A percentile compares a stretch with the other conserved stretches of the same genome.
Evolutionary conservation across 371 early-diverging fungal species (phyloP).

Genomic region (Mortierella sp.): DNA sequence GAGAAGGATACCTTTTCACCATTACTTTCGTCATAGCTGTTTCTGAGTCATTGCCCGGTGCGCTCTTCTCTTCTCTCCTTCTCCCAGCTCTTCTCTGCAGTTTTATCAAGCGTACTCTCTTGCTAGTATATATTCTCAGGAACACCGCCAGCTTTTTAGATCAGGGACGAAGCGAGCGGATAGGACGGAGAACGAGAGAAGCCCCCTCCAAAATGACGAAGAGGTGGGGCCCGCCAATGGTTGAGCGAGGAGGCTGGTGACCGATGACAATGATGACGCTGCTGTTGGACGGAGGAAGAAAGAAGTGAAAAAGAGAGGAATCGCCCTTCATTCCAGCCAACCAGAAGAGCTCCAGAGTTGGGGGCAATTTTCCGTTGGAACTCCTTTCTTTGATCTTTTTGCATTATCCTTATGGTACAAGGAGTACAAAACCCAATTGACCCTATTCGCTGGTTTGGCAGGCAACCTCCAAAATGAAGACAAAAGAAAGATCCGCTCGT

Average conservation of each 20-base stretch:
- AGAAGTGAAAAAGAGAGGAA: background rate
- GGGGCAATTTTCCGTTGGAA: background rate
- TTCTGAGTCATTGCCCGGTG: conserved; percentile 12
- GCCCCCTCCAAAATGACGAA: background rate
- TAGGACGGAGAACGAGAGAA: background rate
- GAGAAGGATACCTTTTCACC: background rate
- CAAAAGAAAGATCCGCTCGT: background rate
- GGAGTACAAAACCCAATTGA: background rate
- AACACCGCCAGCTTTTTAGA: conserved; percentile 7
- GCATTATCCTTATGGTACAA: background rate
- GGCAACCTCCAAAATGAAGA: background rate
- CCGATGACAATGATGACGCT: conserved; percentile 9
- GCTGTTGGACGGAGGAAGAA: background rate
- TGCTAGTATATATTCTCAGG: conserved; percentile 9
- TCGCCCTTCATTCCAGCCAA: no score
- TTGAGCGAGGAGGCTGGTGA: background rate
- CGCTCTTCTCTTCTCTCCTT: background rate
- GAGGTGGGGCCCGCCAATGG: background rate
- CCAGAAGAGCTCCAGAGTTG: background rate
- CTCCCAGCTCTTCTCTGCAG: background rate
- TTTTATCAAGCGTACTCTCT: background rate
- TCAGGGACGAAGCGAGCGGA: background rate
- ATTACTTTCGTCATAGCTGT: background rate
- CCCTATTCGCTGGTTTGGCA: background rate
- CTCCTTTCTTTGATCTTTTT: background rate